Base-by-base conservation (phyloP, 345 rosid genomes). In the Odontarrhena argentea region DNA sequence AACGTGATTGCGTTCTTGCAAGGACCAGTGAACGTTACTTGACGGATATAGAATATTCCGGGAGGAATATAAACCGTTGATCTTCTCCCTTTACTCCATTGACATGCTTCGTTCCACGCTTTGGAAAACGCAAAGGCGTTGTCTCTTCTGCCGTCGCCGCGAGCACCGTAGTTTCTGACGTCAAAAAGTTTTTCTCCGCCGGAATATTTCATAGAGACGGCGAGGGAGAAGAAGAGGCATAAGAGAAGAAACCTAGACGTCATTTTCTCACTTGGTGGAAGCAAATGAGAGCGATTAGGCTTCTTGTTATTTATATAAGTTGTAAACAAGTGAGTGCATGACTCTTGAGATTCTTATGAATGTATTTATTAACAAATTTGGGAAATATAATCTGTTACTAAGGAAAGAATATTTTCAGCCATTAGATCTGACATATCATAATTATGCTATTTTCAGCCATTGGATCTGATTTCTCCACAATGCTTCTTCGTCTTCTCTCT, bases 131-230 rank as follows among this genome's bases (percentile, higher is more conserved):
- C 76, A 6, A 52, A 3, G 0, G 49, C 24, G 53, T 76, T 65
- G 8, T 70, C 53, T 38, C 6, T 40, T 40, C 15, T 26, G n/a
- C 68, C 59, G 41, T 70, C 68, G 18, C 60, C 76, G 3, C 41
- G 43, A 55, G 79, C 79, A 53, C 79, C 76, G 54, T 65, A 76
- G 36, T 30, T 30, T 76, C 76, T 63, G 14, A 76, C 72, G 51
- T 76, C 72, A 14, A 76, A 76, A 6, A 65, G 18, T 32, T 59
- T 69, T 15, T 2, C 4, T n/a, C 9, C 6, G 18, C 11, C 32
- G 51, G 48, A 8, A 9, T 55, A 28, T 12, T 24, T 24, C 24
- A 37, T 15, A 44, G 70, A 22, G 45, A 40, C 72, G 36, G 57
- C 63, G 25, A 65, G 53, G 55, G 44, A 18, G 66, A 66, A 59